Base-by-base conservation (phyloP, 352 stramenopile species). In the Halophytophthora polymorphica region DNA sequence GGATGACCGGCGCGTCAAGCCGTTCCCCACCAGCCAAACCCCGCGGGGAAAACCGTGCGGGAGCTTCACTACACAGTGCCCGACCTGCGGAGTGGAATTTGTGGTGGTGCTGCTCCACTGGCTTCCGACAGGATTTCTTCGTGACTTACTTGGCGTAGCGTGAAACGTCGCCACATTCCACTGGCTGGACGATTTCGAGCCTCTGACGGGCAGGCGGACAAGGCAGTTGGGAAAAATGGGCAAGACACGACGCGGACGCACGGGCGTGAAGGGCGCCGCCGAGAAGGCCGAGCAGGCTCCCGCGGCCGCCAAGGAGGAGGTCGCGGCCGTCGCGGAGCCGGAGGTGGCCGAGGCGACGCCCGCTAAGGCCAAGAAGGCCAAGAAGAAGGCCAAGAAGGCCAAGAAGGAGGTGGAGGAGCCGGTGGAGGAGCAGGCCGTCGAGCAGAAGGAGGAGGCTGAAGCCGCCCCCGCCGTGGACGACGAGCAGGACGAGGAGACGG, bases 401-500 rank as follows among this genome's bases (percentile, higher is more conserved):
- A 70, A 68, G 18, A 77, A 69, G 61, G 65, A 49, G n/a, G 25
- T 42, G 8, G 55, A 69, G 2, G 36, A 68, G 19, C 40, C 66
- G 44, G 35, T 43, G 22, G 43, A 58, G 22, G 53, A 69, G 1
- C 56, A 81, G n/a, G 50, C 68, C 21, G 35, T 41, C 1, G 36
- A 49, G 8, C 50, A 61, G 36, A 33, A 68, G 29, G 47, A 73
- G 42, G 45, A 67, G 39, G 2, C 28, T 5, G 53, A 49, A 10
- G 25, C 25, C 29, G 41, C 79, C 19, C n/a, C 48, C 2, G 53
- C 53, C 45, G 63, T 60, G 28, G 45, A 73, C 11, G 66, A 80
- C 18, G 54, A 72, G 23, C 71, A 79, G 44, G 76, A 89, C 25
- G 67, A 74, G 7, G 81, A 89, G 52, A 83, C 72, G 17, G 77